Evolutionary conservation across 495 filamentous ascomycete genomes (phyloP).

Genomic region (Tuber microsphaerosporum): DNA sequence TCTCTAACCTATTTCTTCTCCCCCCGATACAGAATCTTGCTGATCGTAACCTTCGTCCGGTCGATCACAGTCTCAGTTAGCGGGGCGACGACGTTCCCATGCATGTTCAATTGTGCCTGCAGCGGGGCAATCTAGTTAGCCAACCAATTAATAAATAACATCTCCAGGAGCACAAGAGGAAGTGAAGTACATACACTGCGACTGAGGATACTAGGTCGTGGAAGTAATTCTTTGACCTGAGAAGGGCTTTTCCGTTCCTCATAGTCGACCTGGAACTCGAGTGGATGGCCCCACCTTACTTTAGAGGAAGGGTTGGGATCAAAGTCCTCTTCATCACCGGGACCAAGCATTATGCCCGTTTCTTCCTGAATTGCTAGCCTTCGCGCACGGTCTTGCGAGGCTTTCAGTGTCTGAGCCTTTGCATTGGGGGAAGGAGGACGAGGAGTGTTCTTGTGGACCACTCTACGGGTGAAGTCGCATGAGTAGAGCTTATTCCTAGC

Average conservation of each 20-base stretch:
- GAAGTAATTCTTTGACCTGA: neutral
- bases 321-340: neutral
- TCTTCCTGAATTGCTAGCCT: neutral
- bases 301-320: neutral
- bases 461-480: neutral
- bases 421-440: neutral
- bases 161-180: neutral
- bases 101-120: neutral
- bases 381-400: conserved; percentile 1
- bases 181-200: neutral
- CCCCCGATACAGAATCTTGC: neutral
- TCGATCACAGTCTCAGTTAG: neutral
- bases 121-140: neutral
- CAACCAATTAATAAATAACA: conserved; percentile 1
- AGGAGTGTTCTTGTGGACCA: neutral
- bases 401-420: neutral
- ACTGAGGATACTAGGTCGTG: neutral
- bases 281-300: neutral
- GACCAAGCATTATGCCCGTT: neutral
- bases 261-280: neutral
- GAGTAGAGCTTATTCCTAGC: neutral
- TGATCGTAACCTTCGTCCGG: neutral
- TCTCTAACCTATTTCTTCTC: neutral
- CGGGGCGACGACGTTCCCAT: neutral
- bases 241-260: neutral